Evolutionary conservation across 345 rosid species (phyloP), one percentile per base, ranked within the genome.

Genomic region (Barbarea vulgaris): DNA sequence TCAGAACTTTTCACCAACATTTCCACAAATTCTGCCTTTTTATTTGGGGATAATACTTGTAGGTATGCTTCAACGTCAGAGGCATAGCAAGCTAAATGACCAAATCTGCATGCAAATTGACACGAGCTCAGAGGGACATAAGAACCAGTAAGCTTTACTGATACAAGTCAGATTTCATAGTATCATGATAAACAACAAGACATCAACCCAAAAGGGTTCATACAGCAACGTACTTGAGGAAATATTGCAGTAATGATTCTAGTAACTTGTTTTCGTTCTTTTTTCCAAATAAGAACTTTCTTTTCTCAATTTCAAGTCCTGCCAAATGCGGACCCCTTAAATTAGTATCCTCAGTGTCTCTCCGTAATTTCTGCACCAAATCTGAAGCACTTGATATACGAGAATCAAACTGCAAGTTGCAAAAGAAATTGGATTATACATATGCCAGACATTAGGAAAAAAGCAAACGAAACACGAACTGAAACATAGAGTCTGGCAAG

Each of bases 71-170:
- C 94, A 51, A 91, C 78, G 73, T 91, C 99, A 28, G 97, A 86
- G 73, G 91, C 74, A 84, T 82, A 93, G 83, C 96, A 93, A 50
- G 96, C 96, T 74, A 91, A 77, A 84, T 90, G 99, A 83, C 98
- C 97, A 86, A 91, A 92, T 86, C 98, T 96, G 91, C 52, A 64
- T 64, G 74, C 62, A 74, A 54, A 66, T 68, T 24, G 44, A 25
- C 65, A 64, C 50, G 73, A 48, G 22, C 78, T 70, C 70, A 59
- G 65, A 47, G 61, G n/a, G 46, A 57, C 53, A 18, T 56, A 50
- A 28, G 65, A 64, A 77, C 11, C 28, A 47, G 41, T 19, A 53
- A 25, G 60, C 36, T 70, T 64, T 19, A 39, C n/a, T 1, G 39
- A 50, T 47, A 17, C 34, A 64, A 42, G 24, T 55, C 66, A 63